Evolutionary conservation across 2,329 filamentous ascomycete species (phyloP), one percentile per base, ranked within the genome.

Genomic region (Didymella segeticola): DNA sequence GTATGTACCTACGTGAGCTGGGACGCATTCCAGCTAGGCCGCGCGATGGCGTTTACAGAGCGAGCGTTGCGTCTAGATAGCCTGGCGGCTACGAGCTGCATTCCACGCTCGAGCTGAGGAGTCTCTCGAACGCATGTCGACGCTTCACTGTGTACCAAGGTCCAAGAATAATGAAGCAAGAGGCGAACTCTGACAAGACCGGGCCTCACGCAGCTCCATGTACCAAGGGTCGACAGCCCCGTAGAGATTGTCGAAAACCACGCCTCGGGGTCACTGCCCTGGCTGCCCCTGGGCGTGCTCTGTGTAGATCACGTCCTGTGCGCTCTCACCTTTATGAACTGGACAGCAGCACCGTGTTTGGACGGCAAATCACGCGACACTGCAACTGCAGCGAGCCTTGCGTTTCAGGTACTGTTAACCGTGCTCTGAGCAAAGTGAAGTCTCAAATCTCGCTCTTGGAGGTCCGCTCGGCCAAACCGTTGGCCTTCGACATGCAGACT

Each of bases 51-150:
- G 9, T 39, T 14, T 19, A 5, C 33, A 15, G 42, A 26, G 42
- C 36, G 30, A 30, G 25, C 38, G 9, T 26, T 26, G 31, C 33
- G 36, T 19, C 31, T 33, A 20, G 37, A 25, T 15, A 43, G 2
- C 45, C 20, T 43, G 43, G 52, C 42, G 30, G 22, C 19, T 41
- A 39, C 51, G 46, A 49, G 53, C 41, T 54, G 45, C 51, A 42
- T 54, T 46, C 43, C 27, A 15, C 26, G 15, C 30, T 19, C 15
- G 51, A 48, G 45, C 33, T 45, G 51, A 38, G 34, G 17, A 0
- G 39, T 19, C 15, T 43, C 27, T 42, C 30, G 38, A 47, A 37
- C n/a, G 37, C 37, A 42, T 14, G 15, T 37, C 31, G 25, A 38
- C 20, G 31, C 5, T 9, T 19, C 17, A 19, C 14, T 27, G n/a